These are phyloP conservation scores for Azolla pinnata DNA, from an alignment of 75 land plant genomes.

Conservation along the genomic window DNA sequence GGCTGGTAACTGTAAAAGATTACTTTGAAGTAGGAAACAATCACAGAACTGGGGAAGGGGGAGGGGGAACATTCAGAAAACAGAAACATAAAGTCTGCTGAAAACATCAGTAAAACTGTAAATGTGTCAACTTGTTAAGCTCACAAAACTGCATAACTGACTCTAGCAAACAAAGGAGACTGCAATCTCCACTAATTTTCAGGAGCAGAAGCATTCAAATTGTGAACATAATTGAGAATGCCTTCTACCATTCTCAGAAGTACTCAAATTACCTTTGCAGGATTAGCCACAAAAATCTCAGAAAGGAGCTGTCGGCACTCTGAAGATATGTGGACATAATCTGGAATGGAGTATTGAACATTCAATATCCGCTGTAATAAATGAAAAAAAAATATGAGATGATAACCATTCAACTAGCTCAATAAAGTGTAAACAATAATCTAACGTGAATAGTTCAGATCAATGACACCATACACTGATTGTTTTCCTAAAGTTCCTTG, in stretches of 20 bases:
- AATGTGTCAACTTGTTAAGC: too few relatives aligned
- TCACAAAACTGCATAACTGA: too few relatives aligned
- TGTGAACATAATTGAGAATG: not conserved
- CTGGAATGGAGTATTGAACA: slow-evolving; percentile 91
- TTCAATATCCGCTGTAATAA: slow-evolving; percentile 68
- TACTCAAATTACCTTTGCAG: slow-evolving; percentile 46
- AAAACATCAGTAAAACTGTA: too few relatives aligned
- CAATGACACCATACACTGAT: slow-evolving; percentile 28
- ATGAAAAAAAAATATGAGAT: not conserved
- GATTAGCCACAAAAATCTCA: slow-evolving; percentile 85
- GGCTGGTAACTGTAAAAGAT: not conserved
- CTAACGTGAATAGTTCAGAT: too few relatives aligned
- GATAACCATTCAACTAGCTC: not conserved
- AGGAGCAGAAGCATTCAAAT: too few relatives aligned
- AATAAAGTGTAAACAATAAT: too few relatives aligned
- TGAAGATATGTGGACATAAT: slow-evolving; percentile 61
- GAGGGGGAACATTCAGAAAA: too few relatives aligned
- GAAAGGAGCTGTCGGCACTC: slow-evolving; percentile 80
- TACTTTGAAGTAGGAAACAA: too few relatives aligned
- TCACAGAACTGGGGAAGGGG: too few relatives aligned
- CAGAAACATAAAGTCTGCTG: too few relatives aligned
- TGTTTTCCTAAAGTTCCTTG: slow-evolving; percentile 39
- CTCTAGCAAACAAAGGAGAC: too few relatives aligned
- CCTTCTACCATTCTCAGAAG: not conserved
- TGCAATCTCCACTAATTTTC: too few relatives aligned